Evolutionary conservation across 371 early-diverging fungal genomes (phyloP).

Genomic region (Mucor mucedo): DNA sequence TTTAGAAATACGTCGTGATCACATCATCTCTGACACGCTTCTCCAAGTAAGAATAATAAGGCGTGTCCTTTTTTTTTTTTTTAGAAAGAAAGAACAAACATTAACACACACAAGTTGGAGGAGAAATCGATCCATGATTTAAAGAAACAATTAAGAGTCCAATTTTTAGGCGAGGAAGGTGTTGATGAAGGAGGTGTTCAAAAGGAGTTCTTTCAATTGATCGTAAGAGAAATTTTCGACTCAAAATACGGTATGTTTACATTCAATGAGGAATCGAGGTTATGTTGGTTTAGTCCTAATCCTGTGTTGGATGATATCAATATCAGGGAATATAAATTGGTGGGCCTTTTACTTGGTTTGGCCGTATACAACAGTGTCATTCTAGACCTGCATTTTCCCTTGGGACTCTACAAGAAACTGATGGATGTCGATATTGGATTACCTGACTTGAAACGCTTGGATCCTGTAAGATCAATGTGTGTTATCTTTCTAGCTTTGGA

Average conservation of each 20-base stretch:
- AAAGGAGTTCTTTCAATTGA: slow-evolving; percentile 94
- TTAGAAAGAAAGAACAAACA: background rate
- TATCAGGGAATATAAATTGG: slow-evolving; percentile 81
- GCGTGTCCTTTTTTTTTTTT: too few species aligned
- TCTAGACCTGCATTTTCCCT: slow-evolving; percentile 80
- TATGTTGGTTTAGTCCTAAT: slow-evolving; percentile 87
- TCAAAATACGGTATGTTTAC: slow-evolving; percentile 92
- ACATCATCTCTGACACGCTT: slow-evolving; percentile 78
- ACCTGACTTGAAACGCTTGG: slow-evolving; percentile 62
- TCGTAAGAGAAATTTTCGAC: slow-evolving; percentile 91
- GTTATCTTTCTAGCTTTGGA: too few species aligned
- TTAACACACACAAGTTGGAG: slow-evolving; percentile 54
- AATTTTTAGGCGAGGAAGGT: slow-evolving; percentile 89
- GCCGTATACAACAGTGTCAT: slow-evolving; percentile 84
- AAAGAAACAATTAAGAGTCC: slow-evolving; percentile 86
- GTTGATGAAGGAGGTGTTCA: slow-evolving; percentile 94
- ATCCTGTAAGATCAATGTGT: slow-evolving; percentile 50
- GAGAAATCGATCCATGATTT: slow-evolving; percentile 82
- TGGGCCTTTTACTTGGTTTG: slow-evolving; percentile 84
- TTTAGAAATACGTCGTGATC: slow-evolving; percentile 81
- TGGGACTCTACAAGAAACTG: slow-evolving; percentile 86
- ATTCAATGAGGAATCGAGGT: slow-evolving; percentile 81
- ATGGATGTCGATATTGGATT: slow-evolving; percentile 63
- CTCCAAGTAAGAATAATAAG: slow-evolving; percentile 51
- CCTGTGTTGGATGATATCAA: slow-evolving; percentile 65